Percentiles rank a stretch among this genome's conserved stretches.
Conservation (phyloP, 148 eudicot genomes). For the Simmondsia chinensis region DNA sequence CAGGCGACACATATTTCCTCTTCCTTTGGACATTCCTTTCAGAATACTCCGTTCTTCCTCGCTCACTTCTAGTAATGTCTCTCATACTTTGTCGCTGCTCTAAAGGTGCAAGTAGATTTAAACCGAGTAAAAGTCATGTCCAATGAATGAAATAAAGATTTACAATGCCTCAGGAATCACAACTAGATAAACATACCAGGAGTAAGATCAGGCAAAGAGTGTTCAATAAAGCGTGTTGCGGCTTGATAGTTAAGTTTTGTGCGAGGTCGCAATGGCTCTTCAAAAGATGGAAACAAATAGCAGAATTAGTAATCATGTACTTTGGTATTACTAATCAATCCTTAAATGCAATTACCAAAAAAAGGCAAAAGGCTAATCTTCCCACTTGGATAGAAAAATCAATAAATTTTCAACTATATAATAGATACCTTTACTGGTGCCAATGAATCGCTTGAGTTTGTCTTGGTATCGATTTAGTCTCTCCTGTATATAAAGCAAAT, state of each 20-base stretch:
- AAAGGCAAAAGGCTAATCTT: neutral
- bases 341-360: no score
- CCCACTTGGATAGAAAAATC: no score
- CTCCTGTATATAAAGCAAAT: conserved; percentile 38
- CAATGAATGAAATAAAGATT: neutral
- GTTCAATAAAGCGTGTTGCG: conserved; percentile 82
- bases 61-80: conserved; percentile 53
- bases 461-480: conserved; percentile 63
- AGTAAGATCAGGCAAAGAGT: conserved; percentile 88
- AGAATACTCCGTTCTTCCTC: conserved; percentile 29
- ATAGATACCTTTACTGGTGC: conserved; percentile 60
- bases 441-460: conserved; percentile 49
- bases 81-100: conserved; percentile 84
- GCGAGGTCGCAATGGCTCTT: conserved; percentile 76
- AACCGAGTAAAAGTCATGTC: neutral
- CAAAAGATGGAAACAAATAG: conserved; percentile 4
- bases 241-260: conserved; percentile 58
- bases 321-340: no score
- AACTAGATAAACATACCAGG: conserved; percentile 64
- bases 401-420: neutral
- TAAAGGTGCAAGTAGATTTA: conserved; percentile 20
- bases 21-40: conserved; percentile 60
- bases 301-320: neutral
- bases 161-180: no score
- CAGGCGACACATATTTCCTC: conserved; percentile 59